Percentiles rank a stretch among this genome's conserved stretches.
Conservation (phyloP, 129 eudicot species). For the Chrysanthemum seticuspe region DNA sequence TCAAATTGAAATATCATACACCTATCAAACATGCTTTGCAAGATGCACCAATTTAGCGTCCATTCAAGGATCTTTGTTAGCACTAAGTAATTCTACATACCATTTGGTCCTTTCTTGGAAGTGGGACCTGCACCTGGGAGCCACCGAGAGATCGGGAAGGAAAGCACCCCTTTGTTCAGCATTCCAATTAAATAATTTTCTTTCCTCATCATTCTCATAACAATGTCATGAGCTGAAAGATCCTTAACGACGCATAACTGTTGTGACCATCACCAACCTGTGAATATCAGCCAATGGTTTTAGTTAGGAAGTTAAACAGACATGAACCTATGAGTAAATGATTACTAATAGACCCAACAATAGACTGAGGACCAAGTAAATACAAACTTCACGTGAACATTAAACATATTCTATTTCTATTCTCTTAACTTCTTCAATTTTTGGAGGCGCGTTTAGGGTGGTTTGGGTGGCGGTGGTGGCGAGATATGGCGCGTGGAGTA, state of each 20-base stretch:
- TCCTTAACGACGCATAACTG: slow-evolving; percentile 79
- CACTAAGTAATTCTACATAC: slow-evolving; percentile 48
- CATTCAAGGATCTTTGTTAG: slow-evolving; percentile 93
- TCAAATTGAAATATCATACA: slow-evolving; percentile 19
- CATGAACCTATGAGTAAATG: background rate
- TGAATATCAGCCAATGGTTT: no score
- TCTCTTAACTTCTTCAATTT: background rate
- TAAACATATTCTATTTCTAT: slow-evolving; percentile 6
- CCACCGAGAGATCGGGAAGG: slow-evolving; percentile 82
- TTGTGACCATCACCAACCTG: slow-evolving; percentile 59
- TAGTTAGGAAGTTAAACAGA: no score
- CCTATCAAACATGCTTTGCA: slow-evolving; percentile 99
- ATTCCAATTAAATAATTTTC: slow-evolving; percentile 95
- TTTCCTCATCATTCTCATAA: slow-evolving; percentile 92
- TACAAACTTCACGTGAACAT: background rate
- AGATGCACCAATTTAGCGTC: slow-evolving; percentile 91
- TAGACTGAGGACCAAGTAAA: background rate
- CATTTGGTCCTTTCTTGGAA: slow-evolving; percentile 50
- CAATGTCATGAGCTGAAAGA: slow-evolving; percentile 83
- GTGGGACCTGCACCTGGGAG: slow-evolving; percentile 83
- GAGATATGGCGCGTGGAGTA: no score
- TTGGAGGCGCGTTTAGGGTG: no score
- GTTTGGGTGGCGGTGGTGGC: no score
- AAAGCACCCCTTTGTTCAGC: slow-evolving; percentile 90
- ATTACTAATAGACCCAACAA: slow-evolving; percentile 6